Conservation (phyloP, 2,329 filamentous ascomycete genomes). For the Diaporthe sp. region DNA sequence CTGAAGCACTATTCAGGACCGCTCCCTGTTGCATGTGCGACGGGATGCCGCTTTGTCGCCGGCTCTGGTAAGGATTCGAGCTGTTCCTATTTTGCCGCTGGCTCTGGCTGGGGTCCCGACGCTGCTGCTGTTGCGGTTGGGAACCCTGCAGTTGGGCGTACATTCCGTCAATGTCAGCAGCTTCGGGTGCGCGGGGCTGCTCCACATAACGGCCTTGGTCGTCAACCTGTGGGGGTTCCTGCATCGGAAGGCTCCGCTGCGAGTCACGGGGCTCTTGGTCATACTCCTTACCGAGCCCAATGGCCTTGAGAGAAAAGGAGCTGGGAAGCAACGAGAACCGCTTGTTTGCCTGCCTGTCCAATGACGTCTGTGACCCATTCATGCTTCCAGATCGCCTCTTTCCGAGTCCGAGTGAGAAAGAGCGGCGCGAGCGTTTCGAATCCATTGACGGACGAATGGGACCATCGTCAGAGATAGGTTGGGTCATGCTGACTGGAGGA, state of each 20-base stretch:
- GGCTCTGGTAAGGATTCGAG: slow-evolving; percentile 51
- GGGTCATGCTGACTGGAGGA: slow-evolving; percentile 91
- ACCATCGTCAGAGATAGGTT: slow-evolving; percentile 70
- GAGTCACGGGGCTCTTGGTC: slow-evolving; percentile 58
- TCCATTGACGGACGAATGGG: slow-evolving; percentile 74
- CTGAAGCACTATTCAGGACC: slow-evolving; percentile 62
- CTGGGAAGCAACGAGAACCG: slow-evolving; percentile 78
- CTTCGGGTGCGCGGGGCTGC: slow-evolving; percentile 40
- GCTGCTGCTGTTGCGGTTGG: slow-evolving; percentile 35
- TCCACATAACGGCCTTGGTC: slow-evolving; percentile 50
- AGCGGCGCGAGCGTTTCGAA: slow-evolving; percentile 73
- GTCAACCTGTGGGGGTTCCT: slow-evolving; percentile 55
- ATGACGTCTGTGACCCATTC: slow-evolving; percentile 63
- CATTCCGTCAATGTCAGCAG: slow-evolving; percentile 44
- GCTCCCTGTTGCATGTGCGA: slow-evolving; percentile 58
- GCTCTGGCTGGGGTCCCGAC: slow-evolving; percentile 43
- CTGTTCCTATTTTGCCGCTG: slow-evolving; percentile 55
- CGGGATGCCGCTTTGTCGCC: slow-evolving; percentile 48
- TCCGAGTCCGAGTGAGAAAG: slow-evolving; percentile 75
- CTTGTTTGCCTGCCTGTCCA: slow-evolving; percentile 64
- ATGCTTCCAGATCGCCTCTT: slow-evolving; percentile 79
- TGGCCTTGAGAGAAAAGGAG: slow-evolving; percentile 72
- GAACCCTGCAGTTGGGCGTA: slow-evolving; percentile 45
- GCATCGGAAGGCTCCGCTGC: slow-evolving; percentile 64
- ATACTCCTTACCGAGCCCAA: slow-evolving; percentile 69